These are phyloP conservation scores for Aspergillus sp. DNA, from an alignment of 2,329 filamentous ascomycete genomes.

Conservation along the genomic window DNA sequence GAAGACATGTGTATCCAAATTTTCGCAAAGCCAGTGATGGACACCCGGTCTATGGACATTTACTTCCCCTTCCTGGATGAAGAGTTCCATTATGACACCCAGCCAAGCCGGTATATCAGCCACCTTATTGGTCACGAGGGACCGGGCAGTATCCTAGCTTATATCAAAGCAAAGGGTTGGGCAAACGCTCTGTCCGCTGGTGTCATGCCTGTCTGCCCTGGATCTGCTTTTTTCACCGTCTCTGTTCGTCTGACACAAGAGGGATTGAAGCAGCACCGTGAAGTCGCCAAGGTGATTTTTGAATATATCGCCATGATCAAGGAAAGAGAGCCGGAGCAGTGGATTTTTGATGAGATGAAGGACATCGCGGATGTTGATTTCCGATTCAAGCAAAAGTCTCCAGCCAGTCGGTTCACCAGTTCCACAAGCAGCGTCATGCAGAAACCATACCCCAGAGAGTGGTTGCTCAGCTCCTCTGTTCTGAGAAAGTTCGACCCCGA, in stretches of 20 bases:
- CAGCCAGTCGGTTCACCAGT: constrained; percentile 84
- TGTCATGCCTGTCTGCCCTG: constrained; percentile 69
- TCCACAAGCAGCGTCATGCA: constrained; percentile 85
- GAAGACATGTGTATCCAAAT: constrained; percentile 65
- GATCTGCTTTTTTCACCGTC: constrained; percentile 74
- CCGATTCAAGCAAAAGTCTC: constrained; percentile 88
- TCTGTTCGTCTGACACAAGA: constrained; percentile 78
- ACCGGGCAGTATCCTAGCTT: constrained; percentile 84
- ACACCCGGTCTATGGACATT: constrained; percentile 72
- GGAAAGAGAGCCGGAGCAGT: constrained; percentile 75
- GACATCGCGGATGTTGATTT: constrained; percentile 89
- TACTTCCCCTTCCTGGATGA: constrained; percentile 84
- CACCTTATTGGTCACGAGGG: constrained; percentile 91
- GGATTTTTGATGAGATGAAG: constrained; percentile 92
- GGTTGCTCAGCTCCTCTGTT: constrained; percentile 76
- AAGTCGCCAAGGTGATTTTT: constrained; percentile 79
- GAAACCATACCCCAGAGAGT: constrained; percentile 77
- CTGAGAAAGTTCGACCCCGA: constrained; percentile 75
- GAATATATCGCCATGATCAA: constrained; percentile 85
- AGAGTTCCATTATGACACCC: constrained; percentile 70
- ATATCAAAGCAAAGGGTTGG: constrained; percentile 87
- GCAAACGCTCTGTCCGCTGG: constrained; percentile 78
- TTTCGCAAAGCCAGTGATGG: constrained; percentile 89
- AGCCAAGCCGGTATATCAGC: constrained; percentile 79
- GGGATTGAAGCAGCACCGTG: constrained; percentile 74